These are phyloP conservation scores for Pseudodiploospora longispora DNA, from an alignment of 2,329 filamentous ascomycete species.

Conservation along the genomic window DNA sequence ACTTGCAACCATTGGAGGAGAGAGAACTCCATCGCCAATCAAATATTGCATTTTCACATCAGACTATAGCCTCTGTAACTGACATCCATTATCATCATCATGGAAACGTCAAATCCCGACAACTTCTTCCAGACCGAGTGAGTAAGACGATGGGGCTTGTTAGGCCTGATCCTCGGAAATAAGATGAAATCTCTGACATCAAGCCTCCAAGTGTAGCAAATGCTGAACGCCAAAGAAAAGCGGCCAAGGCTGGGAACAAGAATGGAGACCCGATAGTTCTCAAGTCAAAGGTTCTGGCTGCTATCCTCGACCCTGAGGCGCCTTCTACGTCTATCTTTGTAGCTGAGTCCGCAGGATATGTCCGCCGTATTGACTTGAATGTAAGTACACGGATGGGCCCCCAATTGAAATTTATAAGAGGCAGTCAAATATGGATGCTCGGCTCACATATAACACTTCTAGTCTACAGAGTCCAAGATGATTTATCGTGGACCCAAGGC, in stretches of 20 bases:
- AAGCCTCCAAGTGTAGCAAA: conserved; percentile 3
- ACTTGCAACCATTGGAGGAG: too few relatives aligned
- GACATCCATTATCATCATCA: conserved; percentile 33
- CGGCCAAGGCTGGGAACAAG: conserved; percentile 64
- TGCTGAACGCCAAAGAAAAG: conserved; percentile 42
- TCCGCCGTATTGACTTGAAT: conserved; percentile 66
- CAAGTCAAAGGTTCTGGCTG: conserved; percentile 78
- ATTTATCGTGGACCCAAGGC: conserved; percentile 67
- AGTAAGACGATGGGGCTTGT: conserved; percentile 26
- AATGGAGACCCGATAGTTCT: conserved; percentile 74
- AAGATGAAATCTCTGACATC: not conserved
- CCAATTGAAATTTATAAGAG: not conserved
- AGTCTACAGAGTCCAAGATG: conserved; percentile 24
- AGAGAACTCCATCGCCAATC: too few relatives aligned
- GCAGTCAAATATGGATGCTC: not conserved
- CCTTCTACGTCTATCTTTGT: conserved; percentile 57
- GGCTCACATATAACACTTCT: not conserved
- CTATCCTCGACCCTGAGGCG: conserved; percentile 57
- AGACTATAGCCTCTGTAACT: too few relatives aligned
- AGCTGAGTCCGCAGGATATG: conserved; percentile 78
- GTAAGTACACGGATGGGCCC: conserved; percentile 35
- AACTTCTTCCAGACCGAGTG: conserved; percentile 94
- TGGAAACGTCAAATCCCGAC: conserved; percentile 63
- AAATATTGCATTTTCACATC: too few relatives aligned
- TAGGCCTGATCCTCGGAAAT: not conserved